Evolutionary conservation across 1,139 yeast genomes (phyloP), one percentile per base, ranked within the genome.

Genomic region (Trichomonascaceae sp.): DNA sequence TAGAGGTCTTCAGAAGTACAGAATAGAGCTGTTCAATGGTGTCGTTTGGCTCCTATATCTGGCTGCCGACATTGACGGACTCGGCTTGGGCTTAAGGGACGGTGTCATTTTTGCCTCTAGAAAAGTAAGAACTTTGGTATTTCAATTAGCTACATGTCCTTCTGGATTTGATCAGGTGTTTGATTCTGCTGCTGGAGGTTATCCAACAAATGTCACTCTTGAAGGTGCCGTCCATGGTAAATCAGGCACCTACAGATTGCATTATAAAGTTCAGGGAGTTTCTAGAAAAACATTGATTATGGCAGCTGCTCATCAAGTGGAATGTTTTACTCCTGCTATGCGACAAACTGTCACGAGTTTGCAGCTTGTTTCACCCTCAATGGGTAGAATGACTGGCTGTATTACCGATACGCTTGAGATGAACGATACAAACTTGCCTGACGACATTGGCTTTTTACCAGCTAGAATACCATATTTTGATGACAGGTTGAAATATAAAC

Each of bases 261-360:
- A 66, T 15, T 86, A 85, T 68, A 60, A 70, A 2, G 75, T 83
- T 9, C 66, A 66, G 18, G 93, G 93, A 53, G 59, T 68, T 6
- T 72, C 80, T 27, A 82, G 82, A 1, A 72, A 70, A 9, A 76
- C 85, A 6, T 69, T 87, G 43, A 69, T 85, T 6, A 87, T 81
- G 68, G 87, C 88, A 2, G 75, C 85, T 51, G 91, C 93, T 18
- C 95, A 87, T 66, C 95, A 86, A 55, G 74, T 79, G 47, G 75
- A 71, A 30, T 76, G 87, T 1, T 73, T 86, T 55, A 67, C 78
- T 8, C 54, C 58, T 7, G 55, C 62, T 15, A 63, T 64, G 62
- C 59, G 57, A 43, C 61, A 61, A 19, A 56, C 57, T 17, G 55
- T 52, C 45, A 56, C 89, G 9, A 81, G 80, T 43, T 73, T 83